Base-by-base conservation (phyloP, 2,329 filamentous ascomycete genomes). In the Davidsoniella eucalypti region DNA sequence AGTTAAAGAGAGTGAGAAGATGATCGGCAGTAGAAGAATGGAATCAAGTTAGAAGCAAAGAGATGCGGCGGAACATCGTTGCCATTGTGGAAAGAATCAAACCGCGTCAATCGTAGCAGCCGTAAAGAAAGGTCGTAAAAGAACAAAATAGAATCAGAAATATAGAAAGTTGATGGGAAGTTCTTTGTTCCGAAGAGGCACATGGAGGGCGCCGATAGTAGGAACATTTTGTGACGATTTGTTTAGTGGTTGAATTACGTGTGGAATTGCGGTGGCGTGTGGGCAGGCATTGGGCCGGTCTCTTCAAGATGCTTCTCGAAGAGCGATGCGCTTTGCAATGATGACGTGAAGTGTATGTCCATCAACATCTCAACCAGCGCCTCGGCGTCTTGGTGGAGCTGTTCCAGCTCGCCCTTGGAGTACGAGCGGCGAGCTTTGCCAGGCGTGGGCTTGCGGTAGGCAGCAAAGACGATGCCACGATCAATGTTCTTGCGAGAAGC, bases 381-480 rank as follows among this genome's bases (percentile, higher is more conserved):
- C 59, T 74, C 70, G 2, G 72, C 73, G 54, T 76, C 72, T 18
- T 61, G 59, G 52, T 70, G 62, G 7, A 77, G 61, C 16, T 63
- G 63, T 7, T 65, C 65, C 2, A 76, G 66, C 55, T 74, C 69
- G 6, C 61, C 61, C 9, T 62, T 58, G 51, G 59, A 61, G 10
- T 63, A 58, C 39, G 63, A 61, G 26, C 58, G 59, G 25, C 42
- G 49, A 14, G 63, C 63, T 21, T 66, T 66, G 6, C 58, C 59
- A 40, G 64, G 62, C 9, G 41, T 44, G 14, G 70, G 69, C 54
- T 70, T 69, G 18, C 72, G 66, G 55, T 76, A 76, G 0, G 71
- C 73, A 1, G 72, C 73, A 50, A 77, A 77, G 4, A 76, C 68
- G 52, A 77, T 70, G 43, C 73, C 73, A 29, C 70, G 66, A 55